Base-by-base conservation (phyloP, 495 filamentous ascomycete genomes). In the Tetracladium marchalianum region DNA sequence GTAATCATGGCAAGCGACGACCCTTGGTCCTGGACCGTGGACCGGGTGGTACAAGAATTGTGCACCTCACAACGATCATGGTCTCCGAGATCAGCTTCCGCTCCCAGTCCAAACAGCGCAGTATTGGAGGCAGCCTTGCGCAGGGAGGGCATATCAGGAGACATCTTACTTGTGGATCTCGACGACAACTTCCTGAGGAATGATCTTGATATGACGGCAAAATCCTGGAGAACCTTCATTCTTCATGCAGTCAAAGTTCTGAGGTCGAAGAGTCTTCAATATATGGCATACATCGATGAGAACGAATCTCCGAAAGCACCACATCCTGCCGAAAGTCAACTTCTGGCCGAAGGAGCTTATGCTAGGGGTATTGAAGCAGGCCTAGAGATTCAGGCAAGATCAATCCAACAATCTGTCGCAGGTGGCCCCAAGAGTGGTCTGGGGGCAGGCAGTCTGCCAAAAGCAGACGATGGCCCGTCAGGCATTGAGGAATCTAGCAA, bases 1-100 rank as follows among this genome's bases (percentile, higher is more conserved):
- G 22, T 18, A 32, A 41, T 35, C 18, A 42, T 43, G 32, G 49
- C 47, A 31, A 31, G 8, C 33, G 58, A 63, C 33, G 85, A 88
- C 51, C 85, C 85, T 0, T 75, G 77, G 50, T 60, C 76, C 50
- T 90, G 85, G 85, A 66, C 66, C 17, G 66, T 81, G 17, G 80
- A 86, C 16, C 68, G 77, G 31, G 73, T 88, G 1, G 73, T 85
- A 0, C 58, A 61, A 11, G 80, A 81, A 43, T 61, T 90, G 4
- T 87, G 84, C 62, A 66, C 72, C 22, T 34, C 60, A 1, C 55
- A 67, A 15, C 59, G 66, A 33, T 70, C 71, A 13, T 76, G 68
- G 69, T 44, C 60, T 18, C 61, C 22, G 54, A 60, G 24, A 27
- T 53, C n/a, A 39, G 49, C 12, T 18, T 52, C 11, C 4, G 48